These are phyloP conservation scores for Colletotrichum trifolii DNA, from an alignment of 2,329 filamentous ascomycete species.

Conservation along the genomic window DNA sequence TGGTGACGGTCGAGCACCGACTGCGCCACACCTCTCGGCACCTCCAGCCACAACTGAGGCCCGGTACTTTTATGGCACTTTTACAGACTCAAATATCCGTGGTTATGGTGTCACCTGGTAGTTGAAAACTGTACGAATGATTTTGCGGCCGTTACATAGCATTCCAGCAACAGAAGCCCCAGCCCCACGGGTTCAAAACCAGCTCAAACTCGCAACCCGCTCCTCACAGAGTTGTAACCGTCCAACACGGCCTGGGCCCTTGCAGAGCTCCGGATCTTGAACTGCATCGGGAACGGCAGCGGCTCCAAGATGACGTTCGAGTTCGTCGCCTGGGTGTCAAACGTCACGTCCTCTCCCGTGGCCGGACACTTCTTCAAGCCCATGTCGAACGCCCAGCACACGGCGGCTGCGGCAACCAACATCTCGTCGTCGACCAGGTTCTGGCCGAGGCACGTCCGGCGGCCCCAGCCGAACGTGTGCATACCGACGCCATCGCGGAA, in stretches of 20 bases:
- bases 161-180: too few species aligned
- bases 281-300: slow-evolving; percentile 56
- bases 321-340: slow-evolving; percentile 62
- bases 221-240: slow-evolving; percentile 48
- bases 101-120: too few species aligned
- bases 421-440: slow-evolving; percentile 71
- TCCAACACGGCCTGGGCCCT: slow-evolving; percentile 51
- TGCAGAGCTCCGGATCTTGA: slow-evolving; percentile 54
- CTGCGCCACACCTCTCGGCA: slow-evolving; percentile 19
- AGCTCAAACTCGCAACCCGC: slow-evolving; percentile 43
- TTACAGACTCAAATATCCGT: too few species aligned
- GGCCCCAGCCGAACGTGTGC: slow-evolving; percentile 74
- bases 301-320: slow-evolving; percentile 65
- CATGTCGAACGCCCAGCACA: slow-evolving; percentile 63
- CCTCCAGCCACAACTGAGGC: slow-evolving; percentile 16
- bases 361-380: slow-evolving; percentile 51
- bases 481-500: slow-evolving; percentile 68
- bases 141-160: too few species aligned
- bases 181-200: too few species aligned
- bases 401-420: slow-evolving; percentile 58
- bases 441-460: slow-evolving; percentile 71
- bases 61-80: too few species aligned
- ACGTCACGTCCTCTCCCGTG: slow-evolving; percentile 55
- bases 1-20: neutral
- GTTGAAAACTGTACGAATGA: too few species aligned